Evolutionary conservation across 495 filamentous ascomycete species (phyloP), one percentile per base, ranked within the genome.

Genomic region (Penicillium verhagenii): DNA sequence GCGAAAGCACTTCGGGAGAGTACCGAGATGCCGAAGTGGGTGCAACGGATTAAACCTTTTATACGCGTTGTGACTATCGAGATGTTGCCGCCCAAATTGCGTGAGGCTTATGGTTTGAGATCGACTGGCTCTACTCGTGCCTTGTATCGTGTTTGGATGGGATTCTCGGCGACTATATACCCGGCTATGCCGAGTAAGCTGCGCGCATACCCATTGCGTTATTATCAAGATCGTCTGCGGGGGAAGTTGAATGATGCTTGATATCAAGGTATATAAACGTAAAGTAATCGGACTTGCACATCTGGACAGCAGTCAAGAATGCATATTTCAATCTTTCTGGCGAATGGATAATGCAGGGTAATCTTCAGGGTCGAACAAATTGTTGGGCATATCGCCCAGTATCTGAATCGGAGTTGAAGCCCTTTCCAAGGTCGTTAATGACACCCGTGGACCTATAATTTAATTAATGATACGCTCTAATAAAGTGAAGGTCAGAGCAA

Each of bases 31-130:
- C 72, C 73, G 0, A 52, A 65, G 14, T 71, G 73, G 69, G 65
- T 73, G 39, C 56, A 61, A 47, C 47, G 54, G n/a, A 44, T 70
- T 40, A 75, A 66, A 55, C 71, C 72, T 6, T 64, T 76, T 35
- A 31, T 75, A 51, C 61, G 64, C 4, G 65, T 59, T 6, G 51
- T 65, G 1, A 75, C 69, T 11, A 63, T 73, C n/a, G 73, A 76
- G 53, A 72, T 76, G 72, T 62, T 76, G 3, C 73, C 73, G 28
- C 72, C 65, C 8, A 50, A 52, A 1, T 45, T 76, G 33, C 64
- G 73, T 1, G 73, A 74, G 35, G 68, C 59, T 6, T 76, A 76
- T 38, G 73, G 71, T n/a, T 47, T 75, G 28, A 62, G 65, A 18
- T 75, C 71, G 18, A 69, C 73, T 2, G 38, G 46, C 3, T 29